Base-by-base conservation (phyloP, 2,329 filamentous ascomycete species). In the Fusarium graminum region DNA sequence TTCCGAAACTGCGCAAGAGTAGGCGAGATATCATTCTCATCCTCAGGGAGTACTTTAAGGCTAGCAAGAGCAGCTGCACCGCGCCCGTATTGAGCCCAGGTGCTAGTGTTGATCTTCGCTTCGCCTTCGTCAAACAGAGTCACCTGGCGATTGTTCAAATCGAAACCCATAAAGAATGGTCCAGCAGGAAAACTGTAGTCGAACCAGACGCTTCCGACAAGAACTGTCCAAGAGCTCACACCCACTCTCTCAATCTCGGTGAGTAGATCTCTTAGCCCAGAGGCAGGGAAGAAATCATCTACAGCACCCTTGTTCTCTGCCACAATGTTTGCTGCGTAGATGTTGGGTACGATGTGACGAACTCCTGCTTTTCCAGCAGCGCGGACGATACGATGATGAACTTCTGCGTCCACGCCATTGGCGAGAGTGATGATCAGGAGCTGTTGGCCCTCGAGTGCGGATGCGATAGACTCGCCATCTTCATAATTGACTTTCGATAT, bases 381-480 rank as follows among this genome's bases (percentile, higher is more conserved):
- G 3, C 74, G 69, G 50, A 83, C 71, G 12, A 85, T 76, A 34
- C 79, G 80, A 58, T 62, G 67, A 32, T 83, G 78, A 3, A 75
- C 73, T 46, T 81, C 80, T 0, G 55, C 69, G 4, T 80, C 74
- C 0, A 80, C 81, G 1, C 45, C 49, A 5, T 73, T 70, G 6
- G 75, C 63, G 41, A 85, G 70, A 7, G 82, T 83, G 61, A 85
- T 84, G 61, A 84, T 77, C 1, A 85, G 73, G 11, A 79, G 79
- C 7, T 88, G 79, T 54, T 87, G 84, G 51, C 78, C 84, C 19
- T 74, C 63, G 1, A 88, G 80, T 4, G 83, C 84, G 1, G 70
- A 68, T 4, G 82, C 75, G 13, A 88, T 64, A 1, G 80, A 75
- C 0, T 67, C 46, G 6, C 75, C 69, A 39, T 81, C 73, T 26